Conservation (phyloP, 2,329 filamentous ascomycete genomes). For the Spiromastix sp. region DNA sequence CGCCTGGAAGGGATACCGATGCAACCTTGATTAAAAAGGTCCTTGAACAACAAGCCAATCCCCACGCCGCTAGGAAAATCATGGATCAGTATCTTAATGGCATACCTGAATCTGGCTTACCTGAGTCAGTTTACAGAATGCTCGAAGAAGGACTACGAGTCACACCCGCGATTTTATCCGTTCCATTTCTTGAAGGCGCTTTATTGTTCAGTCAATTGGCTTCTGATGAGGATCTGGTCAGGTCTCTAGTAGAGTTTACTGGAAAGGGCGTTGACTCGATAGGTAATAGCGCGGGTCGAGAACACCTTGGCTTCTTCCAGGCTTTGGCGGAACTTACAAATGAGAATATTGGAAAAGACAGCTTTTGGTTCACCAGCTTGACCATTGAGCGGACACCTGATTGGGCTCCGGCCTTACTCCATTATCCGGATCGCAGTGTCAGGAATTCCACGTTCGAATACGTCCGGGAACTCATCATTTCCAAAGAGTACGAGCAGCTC, state of each 20-base stretch:
- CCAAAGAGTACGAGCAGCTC: constrained; percentile 21
- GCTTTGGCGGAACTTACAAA: constrained; percentile 32
- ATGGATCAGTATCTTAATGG: constrained; percentile 45
- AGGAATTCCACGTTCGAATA: constrained; percentile 36
- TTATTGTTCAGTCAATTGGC: constrained; percentile 41
- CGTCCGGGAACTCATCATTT: constrained; percentile 33
- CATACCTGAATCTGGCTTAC: constrained; percentile 39
- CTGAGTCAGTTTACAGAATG: constrained; percentile 40
- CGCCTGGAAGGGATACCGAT: constrained; percentile 23
- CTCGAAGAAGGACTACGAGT: constrained; percentile 46
- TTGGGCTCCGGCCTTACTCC: constrained; percentile 44
- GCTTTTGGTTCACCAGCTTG: constrained; percentile 23
- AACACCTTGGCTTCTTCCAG: constrained; percentile 43
- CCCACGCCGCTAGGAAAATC: constrained; percentile 43
- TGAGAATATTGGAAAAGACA: constrained; percentile 22
- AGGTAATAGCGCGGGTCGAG: constrained; percentile 36
- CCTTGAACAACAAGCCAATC: constrained; percentile 51
- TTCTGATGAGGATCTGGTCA: constrained; percentile 26
- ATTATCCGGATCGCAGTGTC: constrained; percentile 39
- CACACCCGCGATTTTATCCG: constrained; percentile 36
- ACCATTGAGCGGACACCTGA: constrained; percentile 33
- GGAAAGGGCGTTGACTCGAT: constrained; percentile 40
- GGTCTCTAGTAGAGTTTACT: constrained; percentile 29
- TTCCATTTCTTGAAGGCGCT: constrained; percentile 50
- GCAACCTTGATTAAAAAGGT: constrained; percentile 49